phyloP scores from a whole-genome alignment of 768 basidiomycete genomes.

The Thelephora ganbajun region DNA sequence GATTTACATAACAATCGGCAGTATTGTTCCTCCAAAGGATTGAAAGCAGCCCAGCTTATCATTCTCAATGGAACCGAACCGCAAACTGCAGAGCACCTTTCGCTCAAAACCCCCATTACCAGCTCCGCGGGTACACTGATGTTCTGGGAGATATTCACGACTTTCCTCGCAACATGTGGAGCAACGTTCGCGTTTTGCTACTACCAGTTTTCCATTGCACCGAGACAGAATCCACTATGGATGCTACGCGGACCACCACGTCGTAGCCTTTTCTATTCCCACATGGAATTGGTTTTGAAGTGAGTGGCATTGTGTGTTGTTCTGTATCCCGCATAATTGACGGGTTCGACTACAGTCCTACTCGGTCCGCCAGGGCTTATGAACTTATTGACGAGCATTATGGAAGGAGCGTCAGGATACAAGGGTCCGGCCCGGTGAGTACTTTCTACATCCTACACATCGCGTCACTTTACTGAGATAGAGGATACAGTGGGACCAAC shows the following conservation, averaged over 20 bases:
- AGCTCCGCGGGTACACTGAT: too few relatives aligned
- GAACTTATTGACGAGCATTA: constrained; percentile 41
- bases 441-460: neutral
- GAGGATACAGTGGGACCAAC: constrained; percentile 52
- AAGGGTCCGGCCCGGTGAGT: constrained; percentile 57
- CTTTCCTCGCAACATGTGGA: too few relatives aligned
- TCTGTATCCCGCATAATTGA: constrained; percentile 1
- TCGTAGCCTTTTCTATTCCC: constrained; percentile 32
- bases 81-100: too few relatives aligned
- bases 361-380: constrained; percentile 37
- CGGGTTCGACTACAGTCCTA: constrained; percentile 26
- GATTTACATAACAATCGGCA: too few relatives aligned
- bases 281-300: constrained; percentile 46
- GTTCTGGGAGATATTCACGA: too few relatives aligned
- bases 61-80: too few relatives aligned
- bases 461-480: neutral
- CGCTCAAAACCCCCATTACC: too few relatives aligned
- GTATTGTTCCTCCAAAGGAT: too few relatives aligned
- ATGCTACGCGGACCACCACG: constrained; percentile 49
- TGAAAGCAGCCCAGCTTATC: too few relatives aligned
- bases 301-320: constrained; percentile 18
- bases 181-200: constrained; percentile 8
- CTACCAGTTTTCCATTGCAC: constrained; percentile 15
- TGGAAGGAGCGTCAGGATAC: constrained; percentile 57
- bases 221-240: constrained; percentile 29